Base-by-base conservation (phyloP, 495 filamentous ascomycete species). In the Tuber magnatum region DNA sequence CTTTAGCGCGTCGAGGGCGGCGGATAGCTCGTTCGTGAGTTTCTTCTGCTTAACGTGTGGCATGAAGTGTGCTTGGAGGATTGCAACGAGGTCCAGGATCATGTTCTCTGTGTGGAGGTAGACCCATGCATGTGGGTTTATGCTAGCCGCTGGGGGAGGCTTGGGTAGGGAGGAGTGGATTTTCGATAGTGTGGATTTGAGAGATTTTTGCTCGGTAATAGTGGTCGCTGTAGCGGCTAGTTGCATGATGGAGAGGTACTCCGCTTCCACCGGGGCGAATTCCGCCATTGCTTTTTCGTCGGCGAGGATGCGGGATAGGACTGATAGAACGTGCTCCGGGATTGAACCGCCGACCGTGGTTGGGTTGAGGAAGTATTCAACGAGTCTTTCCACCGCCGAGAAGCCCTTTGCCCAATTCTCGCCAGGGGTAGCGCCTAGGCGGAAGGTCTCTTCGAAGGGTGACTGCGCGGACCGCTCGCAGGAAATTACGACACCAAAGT, bases 401-500 rank as follows among this genome's bases (percentile, higher is more conserved):
- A 82, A 82, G 10, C 75, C 80, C 38, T 77, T 77, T 14, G 74
- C 75, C 81, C 81, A 82, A 41, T 78, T 75, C 61, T 80, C 81
- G 0, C 75, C 78, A 2, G 81, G 81, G 7, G 77, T 75, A 32
- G 82, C 73, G 14, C 83, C 78, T 7, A 77, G 51, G 32, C 83
- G 73, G 56, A 83, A 77, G 24, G 74, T 71, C 28, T 80, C 72
- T 69, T 83, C 82, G 35, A 84, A 83, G 12, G 71, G 69, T 38
- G 14, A 72, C 43, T 74, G 65, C n/a, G 48, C 32, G 5, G 51
- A 68, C 32, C 73, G 74, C 56, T 84, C 83, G 46, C 74, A 84
- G 61, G 77, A 83, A 10, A 80, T 71, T 3, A 84, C 56, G 8
- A 84, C 83, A 18, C 75, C 72, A 70, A 84, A 82, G 44, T 84